Percentiles rank a stretch among this genome's conserved stretches.
phyloP scores from a whole-genome alignment of 257 asterid species.

The Gentiana macrophylla region DNA sequence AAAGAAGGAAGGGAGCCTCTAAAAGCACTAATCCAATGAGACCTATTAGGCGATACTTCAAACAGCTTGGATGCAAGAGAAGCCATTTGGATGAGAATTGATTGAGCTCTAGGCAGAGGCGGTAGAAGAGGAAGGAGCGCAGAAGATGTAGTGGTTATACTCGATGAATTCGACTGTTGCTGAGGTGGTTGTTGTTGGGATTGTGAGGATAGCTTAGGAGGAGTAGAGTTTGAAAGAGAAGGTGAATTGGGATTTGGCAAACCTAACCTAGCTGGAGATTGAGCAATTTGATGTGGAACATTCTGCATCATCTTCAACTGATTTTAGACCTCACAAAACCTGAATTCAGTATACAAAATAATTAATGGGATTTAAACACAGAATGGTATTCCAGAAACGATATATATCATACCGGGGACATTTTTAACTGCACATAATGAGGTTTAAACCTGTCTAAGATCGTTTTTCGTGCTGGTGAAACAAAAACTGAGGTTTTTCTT shows the following conservation, averaged over 20 bases:
- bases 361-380: too few relatives aligned
- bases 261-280: conserved; percentile 87
- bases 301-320: conserved; percentile 46
- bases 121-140: conserved; percentile 85
- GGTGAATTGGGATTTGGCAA: conserved; percentile 88
- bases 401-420: too few relatives aligned
- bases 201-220: conserved; percentile 56
- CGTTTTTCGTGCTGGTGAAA: too few relatives aligned
- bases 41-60: conserved; percentile 71
- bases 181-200: conserved; percentile 34
- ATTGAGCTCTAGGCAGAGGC: conserved; percentile 82
- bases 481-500: too few relatives aligned
- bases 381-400: too few relatives aligned
- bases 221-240: conserved; percentile 54
- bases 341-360: background rate
- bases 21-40: conserved; percentile 70
- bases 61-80: conserved; percentile 70
- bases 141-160: conserved; percentile 45
- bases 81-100: conserved; percentile 80
- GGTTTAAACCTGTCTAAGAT: too few relatives aligned
- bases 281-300: conserved; percentile 72
- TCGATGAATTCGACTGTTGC: conserved; percentile 33
- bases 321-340: conserved; percentile 3
- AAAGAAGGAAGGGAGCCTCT: conserved; percentile 74
- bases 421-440: too few relatives aligned